Base-by-base conservation (phyloP, 2,329 filamentous ascomycete genomes). In the Penicillium oxalicum region DNA sequence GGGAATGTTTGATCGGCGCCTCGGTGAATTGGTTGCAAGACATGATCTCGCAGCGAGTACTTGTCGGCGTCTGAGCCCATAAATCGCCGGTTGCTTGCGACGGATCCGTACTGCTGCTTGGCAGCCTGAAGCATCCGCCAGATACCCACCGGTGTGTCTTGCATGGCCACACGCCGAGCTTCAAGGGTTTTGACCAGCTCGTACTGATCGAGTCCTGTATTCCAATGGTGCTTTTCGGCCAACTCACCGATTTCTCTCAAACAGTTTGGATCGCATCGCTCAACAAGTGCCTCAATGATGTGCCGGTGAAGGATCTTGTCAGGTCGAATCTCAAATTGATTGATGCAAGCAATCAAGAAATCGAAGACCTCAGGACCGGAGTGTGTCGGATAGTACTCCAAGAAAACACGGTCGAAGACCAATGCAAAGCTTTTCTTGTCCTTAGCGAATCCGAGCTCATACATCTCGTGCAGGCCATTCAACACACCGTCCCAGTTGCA, bases 401-500 rank as follows among this genome's bases (percentile, higher is more conserved):
- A 53, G 38, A 72, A 71, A 38, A 72, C 61, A 25, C 68, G 67
- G 46, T 72, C 67, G 41, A 72, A 72, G 24, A 63, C 56, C 4
- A 58, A 57, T 2, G 55, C 43, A 38, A 72, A 71, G 40, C 64
- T 59, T 5, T 45, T 52, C 45, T 59, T 55, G 12, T 57, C 55
- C 5, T 50, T 53, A 9, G 67, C 66, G 29, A 68, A 49, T 4
- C 62, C 61, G 6, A 64, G 60, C 7, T 61, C 53, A 40, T 70
- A 65, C 59, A 74, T 68, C 39, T 66, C 62, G 37, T 64, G 50
- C 41, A 74, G 50, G n/a, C 62, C 66, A n/a, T 50, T 52, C 40
- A 69, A 60, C 8, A 73, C 71, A 9, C 60, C 65, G 26, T 63
- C 55, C 71, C 71, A 74, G 48, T 73, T 65, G 40, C 66, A 69